These are phyloP conservation scores for Crithidia thermophila DNA, from an alignment of 208 protist genomes.

Conservation along the genomic window DNA sequence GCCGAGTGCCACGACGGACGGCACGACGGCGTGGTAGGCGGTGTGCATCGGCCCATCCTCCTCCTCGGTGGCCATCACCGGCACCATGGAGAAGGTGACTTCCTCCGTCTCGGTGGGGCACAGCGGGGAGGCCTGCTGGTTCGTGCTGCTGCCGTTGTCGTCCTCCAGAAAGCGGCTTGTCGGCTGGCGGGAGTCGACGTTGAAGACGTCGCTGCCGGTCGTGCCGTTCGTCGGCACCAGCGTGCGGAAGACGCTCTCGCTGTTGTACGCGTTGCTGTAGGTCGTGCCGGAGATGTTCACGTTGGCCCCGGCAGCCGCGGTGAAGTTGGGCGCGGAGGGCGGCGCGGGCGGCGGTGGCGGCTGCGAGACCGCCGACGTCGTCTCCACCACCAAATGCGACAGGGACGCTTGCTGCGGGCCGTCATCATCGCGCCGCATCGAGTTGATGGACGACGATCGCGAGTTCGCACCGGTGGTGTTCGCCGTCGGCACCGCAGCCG, in stretches of 20 bases:
- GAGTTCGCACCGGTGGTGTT: background rate
- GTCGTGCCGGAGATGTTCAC: too few relatives aligned
- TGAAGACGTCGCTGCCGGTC: background rate
- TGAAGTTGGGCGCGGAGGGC: background rate
- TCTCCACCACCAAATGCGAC: background rate
- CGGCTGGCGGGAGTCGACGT: background rate
- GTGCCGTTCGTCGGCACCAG: background rate
- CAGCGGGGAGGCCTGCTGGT: background rate
- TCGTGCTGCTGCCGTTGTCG: background rate
- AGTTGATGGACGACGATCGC: constrained; percentile 16
- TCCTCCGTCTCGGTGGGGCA: constrained; percentile 8
- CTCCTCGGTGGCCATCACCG: constrained; percentile 7
- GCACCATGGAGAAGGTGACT: constrained; percentile 18
- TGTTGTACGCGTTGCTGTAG: background rate
- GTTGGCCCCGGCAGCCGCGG: background rate
- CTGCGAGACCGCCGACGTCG: constrained; percentile 1
- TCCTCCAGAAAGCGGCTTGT: constrained; percentile 8
- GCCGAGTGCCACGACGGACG: too few relatives aligned
- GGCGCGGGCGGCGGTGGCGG: background rate
- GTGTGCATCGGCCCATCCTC: too few relatives aligned
- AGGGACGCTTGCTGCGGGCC: background rate
- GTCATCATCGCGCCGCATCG: constrained; percentile 22
- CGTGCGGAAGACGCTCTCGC: background rate
- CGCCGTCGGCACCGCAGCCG: background rate
- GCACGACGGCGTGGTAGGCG: background rate